A percentile compares a stretch with the other conserved stretches of the same genome.
Conservation (phyloP, 192 early-diverging fungal species). For the Coemansia guatemalensis region DNA sequence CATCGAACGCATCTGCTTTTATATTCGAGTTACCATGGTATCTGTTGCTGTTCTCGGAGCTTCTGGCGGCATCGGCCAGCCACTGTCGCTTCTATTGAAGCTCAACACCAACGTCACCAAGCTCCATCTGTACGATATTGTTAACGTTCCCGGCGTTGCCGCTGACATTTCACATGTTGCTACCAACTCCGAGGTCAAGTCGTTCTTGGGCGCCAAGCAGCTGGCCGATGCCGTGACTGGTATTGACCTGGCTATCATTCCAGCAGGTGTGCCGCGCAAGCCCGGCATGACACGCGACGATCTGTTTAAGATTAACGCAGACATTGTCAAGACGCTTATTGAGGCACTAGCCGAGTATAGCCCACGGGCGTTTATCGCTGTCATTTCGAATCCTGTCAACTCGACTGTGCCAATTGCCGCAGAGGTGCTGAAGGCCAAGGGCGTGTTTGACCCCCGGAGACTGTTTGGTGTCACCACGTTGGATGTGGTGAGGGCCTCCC, state of each 20-base stretch:
- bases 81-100: slow-evolving; percentile 92
- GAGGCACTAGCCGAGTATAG: slow-evolving; percentile 73
- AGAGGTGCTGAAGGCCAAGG: slow-evolving; percentile 88
- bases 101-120: slow-evolving; percentile 82
- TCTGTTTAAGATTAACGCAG: slow-evolving; percentile 97
- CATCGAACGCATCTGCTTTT: not conserved
- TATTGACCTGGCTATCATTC: slow-evolving; percentile 79
- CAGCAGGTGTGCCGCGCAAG: slow-evolving; percentile 97
- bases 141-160: slow-evolving; percentile 96
- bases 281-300: slow-evolving; percentile 99
- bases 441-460: slow-evolving; percentile 84
- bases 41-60: slow-evolving; percentile 68
- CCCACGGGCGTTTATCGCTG: slow-evolving; percentile 78
- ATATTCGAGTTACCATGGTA: slow-evolving; percentile 44
- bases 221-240: slow-evolving; percentile 69
- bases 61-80: slow-evolving; percentile 96
- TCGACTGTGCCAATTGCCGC: slow-evolving; percentile 95
- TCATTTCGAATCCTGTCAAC: slow-evolving; percentile 99
- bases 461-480: slow-evolving; percentile 95
- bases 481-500: slow-evolving; percentile 91
- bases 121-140: slow-evolving; percentile 93
- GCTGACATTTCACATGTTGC: slow-evolving; percentile 93
- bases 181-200: slow-evolving; percentile 73
- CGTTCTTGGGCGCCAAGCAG: slow-evolving; percentile 64
- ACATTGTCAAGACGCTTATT: slow-evolving; percentile 86